These are phyloP conservation scores for Aspergillus hortae DNA, from an alignment of 2,329 filamentous ascomycete species.

Conservation along the genomic window DNA sequence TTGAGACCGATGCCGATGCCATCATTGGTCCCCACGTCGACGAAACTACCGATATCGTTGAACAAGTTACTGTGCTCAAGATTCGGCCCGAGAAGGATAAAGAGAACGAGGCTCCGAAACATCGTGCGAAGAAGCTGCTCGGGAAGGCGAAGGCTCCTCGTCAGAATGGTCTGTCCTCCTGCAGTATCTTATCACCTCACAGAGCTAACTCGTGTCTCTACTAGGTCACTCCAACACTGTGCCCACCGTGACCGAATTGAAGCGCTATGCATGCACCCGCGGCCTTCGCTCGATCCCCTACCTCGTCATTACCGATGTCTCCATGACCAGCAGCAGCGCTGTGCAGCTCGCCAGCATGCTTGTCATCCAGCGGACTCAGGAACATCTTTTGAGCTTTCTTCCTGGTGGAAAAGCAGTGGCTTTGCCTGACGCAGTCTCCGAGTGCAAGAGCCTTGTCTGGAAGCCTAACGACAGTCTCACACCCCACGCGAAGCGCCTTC, in stretches of 20 bases:
- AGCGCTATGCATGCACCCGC: conserved; percentile 28
- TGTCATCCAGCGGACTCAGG: conserved; percentile 24
- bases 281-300: conserved; percentile 36
- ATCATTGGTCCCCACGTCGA: conserved; percentile 8
- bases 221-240: conserved; percentile 10
- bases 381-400: conserved; percentile 27
- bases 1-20: conserved; percentile 24
- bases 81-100: conserved; percentile 7
- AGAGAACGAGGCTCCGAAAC: conserved; percentile 13
- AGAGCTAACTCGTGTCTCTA: background rate
- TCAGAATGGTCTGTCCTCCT: conserved; percentile 10
- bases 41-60: conserved; percentile 1
- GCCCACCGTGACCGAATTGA: conserved; percentile 14
- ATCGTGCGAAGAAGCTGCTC: conserved; percentile 15
- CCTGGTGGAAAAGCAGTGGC: conserved; percentile 23
- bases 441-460: conserved; percentile 28
- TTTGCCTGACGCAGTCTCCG: conserved; percentile 15
- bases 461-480: conserved; percentile 21
- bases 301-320: conserved; percentile 25
- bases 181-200: background rate
- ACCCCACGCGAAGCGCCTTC: conserved; percentile 14
- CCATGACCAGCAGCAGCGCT: conserved; percentile 20
- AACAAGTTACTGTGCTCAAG: conserved; percentile 8
- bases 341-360: conserved; percentile 30
- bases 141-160: conserved; percentile 13